Conservation (phyloP, 805 yeast species). For the Cyberlindnera lachancei region DNA sequence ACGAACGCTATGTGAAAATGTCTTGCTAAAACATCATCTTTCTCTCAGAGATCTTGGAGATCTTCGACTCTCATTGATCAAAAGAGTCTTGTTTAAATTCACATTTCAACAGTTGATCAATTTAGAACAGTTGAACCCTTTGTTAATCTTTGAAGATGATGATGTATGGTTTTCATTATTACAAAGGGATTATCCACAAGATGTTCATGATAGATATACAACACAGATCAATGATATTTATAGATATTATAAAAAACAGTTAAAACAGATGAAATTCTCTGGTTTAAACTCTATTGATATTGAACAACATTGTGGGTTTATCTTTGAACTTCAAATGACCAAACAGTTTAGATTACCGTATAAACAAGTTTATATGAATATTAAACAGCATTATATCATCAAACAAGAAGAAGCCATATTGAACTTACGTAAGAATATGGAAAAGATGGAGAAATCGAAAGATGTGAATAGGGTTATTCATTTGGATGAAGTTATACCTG, state of each 20-base stretch:
- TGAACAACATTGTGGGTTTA: constrained; percentile 14
- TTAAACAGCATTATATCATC: constrained; percentile 24
- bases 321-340: constrained; percentile 3
- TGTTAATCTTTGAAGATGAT: constrained; percentile 31
- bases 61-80: constrained; percentile 26
- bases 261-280: constrained; percentile 12
- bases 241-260: constrained; percentile 14
- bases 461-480: constrained; percentile 24
- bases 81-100: constrained; percentile 22
- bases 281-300: constrained; percentile 6
- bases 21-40: constrained; percentile 13
- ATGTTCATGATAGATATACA: constrained; percentile 24
- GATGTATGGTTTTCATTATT: constrained; percentile 27
- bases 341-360: constrained; percentile 28
- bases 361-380: constrained; percentile 27
- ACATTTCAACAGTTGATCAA: constrained; percentile 25
- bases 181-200: constrained; percentile 28
- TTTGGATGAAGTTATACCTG: constrained; percentile 18
- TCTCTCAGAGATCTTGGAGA: constrained; percentile 22
- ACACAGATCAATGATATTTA: constrained; percentile 15
- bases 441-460: constrained; percentile 24
- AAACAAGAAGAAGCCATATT: constrained; percentile 30
- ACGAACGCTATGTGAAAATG: constrained; percentile 19
- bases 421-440: constrained; percentile 26
- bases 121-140: constrained; percentile 26